Evolutionary conservation across 805 yeast species (phyloP), one percentile per base, ranked within the genome.

Genomic region (Nakazawaea ambrosiae): DNA sequence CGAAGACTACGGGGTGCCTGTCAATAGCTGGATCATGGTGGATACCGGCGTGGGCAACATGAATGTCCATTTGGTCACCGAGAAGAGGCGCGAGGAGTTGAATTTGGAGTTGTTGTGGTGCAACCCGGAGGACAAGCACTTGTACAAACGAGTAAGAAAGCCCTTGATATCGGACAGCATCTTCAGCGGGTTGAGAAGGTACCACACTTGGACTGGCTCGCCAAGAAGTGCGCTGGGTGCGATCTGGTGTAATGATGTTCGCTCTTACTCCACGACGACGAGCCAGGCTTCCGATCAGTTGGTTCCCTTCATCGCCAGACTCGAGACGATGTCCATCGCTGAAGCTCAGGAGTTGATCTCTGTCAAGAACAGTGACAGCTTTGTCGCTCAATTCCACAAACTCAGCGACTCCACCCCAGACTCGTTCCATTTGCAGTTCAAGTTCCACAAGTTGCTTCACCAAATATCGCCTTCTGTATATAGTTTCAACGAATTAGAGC

Each of bases 21-120:
- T 78, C 4, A 87, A 86, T 48, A 73, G 84, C 19, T 89, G 97
- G 97, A 76, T 85, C 17, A 75, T 85, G 72, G 64, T 88, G 33
- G 87, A 86, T 48, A 70, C 85, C 32, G 64, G 68, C 20, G 58
- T 73, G 2, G 81, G 79, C 43, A 75, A 75, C 27, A 70, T 87
- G 3, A 72, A 66, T 38, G 68, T 89, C 23, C 95, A 89, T 57
- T 57, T 89, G 14, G 58, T 89, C 49, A 85, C 95, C 0, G 65
- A 68, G 4, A 78, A 76, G 28, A 73, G 90, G 55, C 66, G 97
- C 41, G 53, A 57, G 14, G 78, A 73, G 41, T 60, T 90, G 45
- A 76, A 84, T 49, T 65, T 89, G 51, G 96, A 87, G 54, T 64
- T 69, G 18, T 51, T 87, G 30, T 87, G 86, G 80, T 66, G 70